Evolutionary conservation across 1,139 yeast genomes (phyloP), one percentile per base, ranked within the genome.

Genomic region (Yamadazyma mexicana): DNA sequence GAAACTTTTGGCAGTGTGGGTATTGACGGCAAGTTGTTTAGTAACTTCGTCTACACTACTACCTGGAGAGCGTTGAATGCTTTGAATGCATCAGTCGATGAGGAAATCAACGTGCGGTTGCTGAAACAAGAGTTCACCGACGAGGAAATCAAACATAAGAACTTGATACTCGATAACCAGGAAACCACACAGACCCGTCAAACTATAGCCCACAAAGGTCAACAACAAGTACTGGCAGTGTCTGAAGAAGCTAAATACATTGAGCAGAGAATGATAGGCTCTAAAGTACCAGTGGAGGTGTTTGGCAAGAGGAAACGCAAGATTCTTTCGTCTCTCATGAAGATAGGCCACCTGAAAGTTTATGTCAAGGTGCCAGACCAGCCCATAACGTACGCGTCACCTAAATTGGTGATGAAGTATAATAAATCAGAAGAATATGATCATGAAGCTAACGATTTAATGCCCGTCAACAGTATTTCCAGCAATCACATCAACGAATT

Each of bases 221-320:
- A 46, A 37, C 17, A 25, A 20, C 38, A 26, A 10, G 9, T 25
- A 12, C 14, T 10, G 14, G 14, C 23, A 8, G 22, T 20, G 5
- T 20, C 22, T 11, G 52, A 54, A 37, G 56, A 55, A 17, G 33
- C 41, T 7, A 48, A 44, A 22, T 59, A 55, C 42, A 45, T 48
- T 12, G 57, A 57, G 15, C 48, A 48, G 25, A 44, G 59, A 35
- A 65, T 64, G 70, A 56, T 66, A 18, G 63, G 69, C 1, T 54
- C 48, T 15, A 47, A 53, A 28, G 34, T 36, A 1, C 49, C 63
- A 0, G 46, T 51, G 7, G 54, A 50, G 1, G 56, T 70, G 1
- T 62, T 48, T 45, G 72, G 69, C 3, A 69, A 67, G 48, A 67
- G 66, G 55, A 71, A 67, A 54, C 69, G 66, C 45, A 57, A 61